Conservation (phyloP, 495 filamentous ascomycete species). For the Xeromyces bisporus region DNA sequence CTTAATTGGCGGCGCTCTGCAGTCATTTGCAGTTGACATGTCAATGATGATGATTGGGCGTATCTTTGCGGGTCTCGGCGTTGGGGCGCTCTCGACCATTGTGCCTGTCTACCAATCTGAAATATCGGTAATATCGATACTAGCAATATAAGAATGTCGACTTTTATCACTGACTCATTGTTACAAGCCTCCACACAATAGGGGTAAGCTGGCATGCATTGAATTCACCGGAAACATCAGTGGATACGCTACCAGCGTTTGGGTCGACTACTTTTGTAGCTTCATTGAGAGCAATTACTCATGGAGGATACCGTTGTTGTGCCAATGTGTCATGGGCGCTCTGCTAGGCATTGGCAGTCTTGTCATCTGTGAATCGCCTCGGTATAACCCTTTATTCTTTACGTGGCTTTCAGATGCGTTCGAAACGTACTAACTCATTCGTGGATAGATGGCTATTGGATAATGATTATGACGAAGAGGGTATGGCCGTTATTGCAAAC, state of each 20-base stretch:
- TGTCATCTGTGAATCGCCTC: constrained; percentile 89
- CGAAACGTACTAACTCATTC: constrained; percentile 1
- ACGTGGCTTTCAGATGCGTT: background rate
- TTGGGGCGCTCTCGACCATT: constrained; percentile 89
- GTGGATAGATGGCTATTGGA: constrained; percentile 74
- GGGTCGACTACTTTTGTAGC: constrained; percentile 96
- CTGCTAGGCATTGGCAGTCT: constrained; percentile 72
- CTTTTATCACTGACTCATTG: constrained; percentile 5
- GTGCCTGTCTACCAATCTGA: constrained; percentile 97
- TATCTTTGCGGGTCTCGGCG: constrained; percentile 82
- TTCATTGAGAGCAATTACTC: constrained; percentile 72
- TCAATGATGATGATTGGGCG: constrained; percentile 84
- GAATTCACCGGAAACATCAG: constrained; percentile 95
- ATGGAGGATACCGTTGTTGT: constrained; percentile 79
- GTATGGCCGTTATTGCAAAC: constrained; percentile 94
- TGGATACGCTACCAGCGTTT: constrained; percentile 89
- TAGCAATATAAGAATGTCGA: background rate
- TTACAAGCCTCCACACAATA: constrained; percentile 67
- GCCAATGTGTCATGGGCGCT: constrained; percentile 88
- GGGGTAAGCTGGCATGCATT: constrained; percentile 90
- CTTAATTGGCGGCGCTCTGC: constrained; percentile 73
- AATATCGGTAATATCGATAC: constrained; percentile 35
- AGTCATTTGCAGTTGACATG: constrained; percentile 67
- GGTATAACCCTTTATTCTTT: constrained; percentile 35
- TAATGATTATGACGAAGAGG: constrained; percentile 96